phyloP scores from a whole-genome alignment of 345 rosid genomes.

The Ailanthus altissimus region DNA sequence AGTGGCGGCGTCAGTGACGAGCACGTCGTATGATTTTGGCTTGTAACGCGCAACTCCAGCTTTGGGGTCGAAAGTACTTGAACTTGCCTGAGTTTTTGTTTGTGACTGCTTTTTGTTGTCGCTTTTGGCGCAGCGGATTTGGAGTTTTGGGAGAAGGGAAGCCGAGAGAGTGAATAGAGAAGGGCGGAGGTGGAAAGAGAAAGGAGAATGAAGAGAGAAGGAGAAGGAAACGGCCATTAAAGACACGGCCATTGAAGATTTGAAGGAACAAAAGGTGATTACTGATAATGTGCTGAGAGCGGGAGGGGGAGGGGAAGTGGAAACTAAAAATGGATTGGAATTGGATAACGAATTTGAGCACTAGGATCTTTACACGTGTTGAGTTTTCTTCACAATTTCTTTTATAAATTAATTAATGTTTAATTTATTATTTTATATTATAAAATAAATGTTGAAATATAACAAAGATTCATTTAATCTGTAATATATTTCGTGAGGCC shows the following conservation, averaged over 20 bases:
- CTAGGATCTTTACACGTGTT: not conserved
- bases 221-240: slow-evolving; percentile 29
- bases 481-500: too few species aligned
- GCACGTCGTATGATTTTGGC: slow-evolving; percentile 86
- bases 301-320: not conserved
- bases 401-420: too few species aligned
- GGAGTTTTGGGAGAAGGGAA: slow-evolving; percentile 7
- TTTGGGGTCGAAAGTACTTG: slow-evolving; percentile 48
- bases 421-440: too few species aligned
- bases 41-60: slow-evolving; percentile 78
- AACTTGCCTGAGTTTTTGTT: slow-evolving; percentile 26
- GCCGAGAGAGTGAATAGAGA: not conserved
- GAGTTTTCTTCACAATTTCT: too few species aligned
- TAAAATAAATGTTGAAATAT: too few species aligned
- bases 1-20: slow-evolving; percentile 75
- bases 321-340: not conserved
- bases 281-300: too few species aligned
- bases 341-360: not conserved
- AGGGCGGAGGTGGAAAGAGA: slow-evolving; percentile 18
- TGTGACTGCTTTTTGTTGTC: slow-evolving; percentile 24
- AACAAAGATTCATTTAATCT: too few species aligned
- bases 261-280: too few species aligned
- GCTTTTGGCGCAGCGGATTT: slow-evolving; percentile 34
- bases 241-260: slow-evolving; percentile 39
- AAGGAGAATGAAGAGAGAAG: slow-evolving; percentile 4